Evolutionary conservation across 345 rosid species (phyloP), one percentile per base, ranked within the genome.

Genomic region (Leavenworthia alabamica): DNA sequence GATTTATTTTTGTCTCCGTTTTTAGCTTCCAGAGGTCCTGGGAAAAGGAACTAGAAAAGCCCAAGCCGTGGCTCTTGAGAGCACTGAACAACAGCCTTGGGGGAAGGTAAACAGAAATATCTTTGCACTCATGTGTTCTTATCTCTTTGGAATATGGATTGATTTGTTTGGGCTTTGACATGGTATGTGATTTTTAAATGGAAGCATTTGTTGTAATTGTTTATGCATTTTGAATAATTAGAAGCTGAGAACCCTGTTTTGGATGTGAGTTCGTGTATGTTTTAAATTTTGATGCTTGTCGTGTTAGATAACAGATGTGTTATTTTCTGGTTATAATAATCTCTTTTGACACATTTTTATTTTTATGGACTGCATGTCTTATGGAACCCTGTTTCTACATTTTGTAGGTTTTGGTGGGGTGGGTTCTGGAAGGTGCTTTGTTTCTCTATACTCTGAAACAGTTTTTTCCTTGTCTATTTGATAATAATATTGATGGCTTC

Each of bases 381-480:
- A 77, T 41, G 58, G 14, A 53, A 66, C 60, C 57, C 26, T 50
- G 44, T 31, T 54, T 55, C 14, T 46, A 31, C 37, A 31, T 67
- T 76, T 67, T 78, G 56, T 76, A 93, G 99, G 91, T 93, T 93
- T 76, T 89, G 91, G 97, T 85, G 78, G 83, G 99, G 97, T 76
- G 99, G 99, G 71, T 86, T 89, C 50, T 93, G 97, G 97, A 93
- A 93, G 99, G 99, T 89, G 84, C 43, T 37, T 27, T 76, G 35
- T 44, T 46, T 44, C 31, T 6, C 46, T 35, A 9, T 16, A 3
- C 7, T 27, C 8, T 5, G 47, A 10, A 20, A 11, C 33, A 16
- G 3, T 27, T 9, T 49, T 62, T 64, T 39, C 29, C 28, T 11
- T 51, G 14, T 24, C 50, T 24, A 24, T 33, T 32, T 71, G 41